Evolutionary conservation across 306 rosid species (phyloP).

Genomic region (Glycine tomentella): DNA sequence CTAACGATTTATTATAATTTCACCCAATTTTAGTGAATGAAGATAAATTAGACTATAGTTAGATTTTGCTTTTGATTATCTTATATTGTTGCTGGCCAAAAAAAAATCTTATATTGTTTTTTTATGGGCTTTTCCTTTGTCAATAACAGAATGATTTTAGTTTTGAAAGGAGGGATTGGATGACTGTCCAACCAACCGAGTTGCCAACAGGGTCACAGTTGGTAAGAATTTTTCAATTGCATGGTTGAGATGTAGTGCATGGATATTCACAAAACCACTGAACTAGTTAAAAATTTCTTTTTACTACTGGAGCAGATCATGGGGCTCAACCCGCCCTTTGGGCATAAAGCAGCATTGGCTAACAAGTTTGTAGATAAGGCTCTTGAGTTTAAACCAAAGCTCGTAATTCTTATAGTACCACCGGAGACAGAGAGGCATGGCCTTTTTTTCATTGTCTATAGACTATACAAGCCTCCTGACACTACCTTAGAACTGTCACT

Average conservation of each 20-base stretch:
- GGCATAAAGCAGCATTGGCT: constrained; percentile 60
- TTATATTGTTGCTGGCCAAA: neutral
- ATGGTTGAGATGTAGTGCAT: constrained; percentile 20
- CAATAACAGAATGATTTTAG: constrained; percentile 63
- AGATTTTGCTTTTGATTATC: neutral
- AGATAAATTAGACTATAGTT: neutral
- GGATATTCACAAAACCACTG: neutral
- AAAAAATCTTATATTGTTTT: neutral
- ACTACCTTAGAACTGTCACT: neutral
- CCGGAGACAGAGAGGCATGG: constrained; percentile 62
- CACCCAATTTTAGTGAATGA: constrained; percentile 1
- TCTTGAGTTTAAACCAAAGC: constrained; percentile 75
- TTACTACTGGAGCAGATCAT: constrained; percentile 63
- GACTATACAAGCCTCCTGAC: neutral
- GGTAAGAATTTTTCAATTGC: constrained; percentile 54
- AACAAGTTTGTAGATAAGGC: constrained; percentile 70
- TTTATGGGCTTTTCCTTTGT: neutral
- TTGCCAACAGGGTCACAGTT: constrained; percentile 63
- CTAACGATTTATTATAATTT: neutral
- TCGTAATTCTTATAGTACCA: constrained; percentile 69
- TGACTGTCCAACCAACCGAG: constrained; percentile 64
- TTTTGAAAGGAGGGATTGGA: constrained; percentile 81
- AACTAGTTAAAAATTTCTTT: neutral
- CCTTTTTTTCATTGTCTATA: neutral
- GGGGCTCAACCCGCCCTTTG: constrained; percentile 77